Percentiles rank a stretch among this genome's conserved stretches.
Evolutionary conservation across 1,284 basidiomycete genomes (phyloP).

Genomic region (Farysia itapuensis): DNA sequence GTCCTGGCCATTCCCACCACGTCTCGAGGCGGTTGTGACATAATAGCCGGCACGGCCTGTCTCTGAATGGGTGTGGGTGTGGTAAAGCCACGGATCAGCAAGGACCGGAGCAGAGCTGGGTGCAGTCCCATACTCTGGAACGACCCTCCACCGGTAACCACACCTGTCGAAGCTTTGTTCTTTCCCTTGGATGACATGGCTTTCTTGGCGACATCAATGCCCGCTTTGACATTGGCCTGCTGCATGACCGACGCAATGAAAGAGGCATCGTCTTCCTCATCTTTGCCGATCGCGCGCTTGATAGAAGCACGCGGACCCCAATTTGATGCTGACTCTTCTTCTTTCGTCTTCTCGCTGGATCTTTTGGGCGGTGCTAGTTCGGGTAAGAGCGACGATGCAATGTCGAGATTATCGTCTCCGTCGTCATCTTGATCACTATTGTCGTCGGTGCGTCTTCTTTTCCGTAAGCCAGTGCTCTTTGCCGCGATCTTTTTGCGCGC

Average conservation of each 20-base stretch:
- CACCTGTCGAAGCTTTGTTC: constrained; percentile 44
- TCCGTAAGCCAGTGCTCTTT: neutral
- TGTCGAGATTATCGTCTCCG: constrained; percentile 24
- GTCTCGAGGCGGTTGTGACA: constrained; percentile 83
- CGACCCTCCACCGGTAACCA: constrained; percentile 53
- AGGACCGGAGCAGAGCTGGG: constrained; percentile 77
- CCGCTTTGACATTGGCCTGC: constrained; percentile 55
- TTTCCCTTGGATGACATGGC: constrained; percentile 39
- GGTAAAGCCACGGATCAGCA: constrained; percentile 90
- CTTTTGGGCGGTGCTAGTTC: too few species aligned
- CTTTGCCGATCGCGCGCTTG: constrained; percentile 8
- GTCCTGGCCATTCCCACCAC: constrained; percentile 98
- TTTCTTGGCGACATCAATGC: constrained; percentile 49
- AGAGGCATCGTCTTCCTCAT: constrained; percentile 47
- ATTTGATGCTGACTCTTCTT: too few species aligned
- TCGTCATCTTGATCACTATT: constrained; percentile 6
- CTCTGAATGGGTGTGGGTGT: constrained; percentile 96
- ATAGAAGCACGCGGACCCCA: too few species aligned
- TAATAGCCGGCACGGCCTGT: constrained; percentile 80
- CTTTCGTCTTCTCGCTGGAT: constrained; percentile 3
- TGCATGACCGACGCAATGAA: constrained; percentile 56
- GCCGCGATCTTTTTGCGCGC: neutral
- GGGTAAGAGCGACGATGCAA: constrained; percentile 22
- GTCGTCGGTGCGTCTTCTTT: constrained; percentile 1
- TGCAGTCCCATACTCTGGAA: constrained; percentile 66